Evolutionary conservation across 2,329 filamentous ascomycete genomes (phyloP).

Genomic region (Teratosphaeria gauchensis): DNA sequence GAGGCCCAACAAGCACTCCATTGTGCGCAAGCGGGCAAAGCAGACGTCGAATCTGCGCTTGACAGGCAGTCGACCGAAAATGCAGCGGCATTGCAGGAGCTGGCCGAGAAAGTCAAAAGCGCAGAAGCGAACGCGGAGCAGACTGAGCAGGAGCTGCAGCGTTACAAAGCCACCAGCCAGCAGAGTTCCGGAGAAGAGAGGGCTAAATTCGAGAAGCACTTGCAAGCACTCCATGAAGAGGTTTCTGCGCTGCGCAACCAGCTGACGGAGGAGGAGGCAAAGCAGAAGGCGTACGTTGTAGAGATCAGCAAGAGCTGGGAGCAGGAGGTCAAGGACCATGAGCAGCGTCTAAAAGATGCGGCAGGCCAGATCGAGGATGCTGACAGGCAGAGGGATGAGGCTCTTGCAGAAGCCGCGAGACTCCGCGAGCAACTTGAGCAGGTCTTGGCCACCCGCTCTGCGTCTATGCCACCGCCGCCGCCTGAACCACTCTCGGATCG

Average conservation of each 20-base stretch:
- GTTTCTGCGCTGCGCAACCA: not conserved
- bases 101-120: not conserved
- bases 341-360: slow-evolving; percentile 1
- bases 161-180: not conserved
- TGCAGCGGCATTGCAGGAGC: not conserved
- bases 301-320: not conserved
- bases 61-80: not conserved
- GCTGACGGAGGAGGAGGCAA: slow-evolving; percentile 2
- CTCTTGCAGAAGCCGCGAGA: slow-evolving; percentile 3
- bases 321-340: slow-evolving; percentile 1
- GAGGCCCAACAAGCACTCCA: slow-evolving; percentile 1
- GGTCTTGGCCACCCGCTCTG: not conserved
- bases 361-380: slow-evolving; percentile 1
- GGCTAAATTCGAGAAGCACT: not conserved
- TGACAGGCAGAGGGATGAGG: slow-evolving; percentile 4
- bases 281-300: not conserved
- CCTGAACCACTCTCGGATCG: not conserved
- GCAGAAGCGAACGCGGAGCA: not conserved
- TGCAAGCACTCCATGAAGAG: not conserved
- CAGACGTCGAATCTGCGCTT: not conserved
- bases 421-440: slow-evolving; percentile 4
- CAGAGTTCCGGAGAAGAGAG: not conserved
- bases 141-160: not conserved
- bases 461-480: not conserved
- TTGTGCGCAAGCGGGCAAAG: not conserved